phyloP scores from a whole-genome alignment of 495 filamentous ascomycete genomes.

The Talaromyces thailandensis region DNA sequence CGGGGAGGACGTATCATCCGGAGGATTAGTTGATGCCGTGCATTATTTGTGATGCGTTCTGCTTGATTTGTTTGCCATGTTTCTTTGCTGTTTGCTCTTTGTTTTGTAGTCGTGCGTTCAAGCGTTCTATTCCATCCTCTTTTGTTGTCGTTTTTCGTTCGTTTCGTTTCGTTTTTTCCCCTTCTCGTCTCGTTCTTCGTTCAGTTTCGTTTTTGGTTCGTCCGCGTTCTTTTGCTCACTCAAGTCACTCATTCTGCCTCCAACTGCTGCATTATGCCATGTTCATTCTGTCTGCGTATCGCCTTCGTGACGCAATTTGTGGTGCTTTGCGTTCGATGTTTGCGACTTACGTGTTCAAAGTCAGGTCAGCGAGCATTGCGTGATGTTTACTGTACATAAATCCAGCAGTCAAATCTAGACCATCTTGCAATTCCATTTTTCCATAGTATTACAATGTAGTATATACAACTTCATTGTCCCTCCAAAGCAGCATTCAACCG shows the following conservation, averaged over 20 bases:
- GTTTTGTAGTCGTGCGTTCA: background rate
- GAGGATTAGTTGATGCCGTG: background rate
- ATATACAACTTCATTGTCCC: background rate
- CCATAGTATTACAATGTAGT: background rate
- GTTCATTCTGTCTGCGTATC: background rate
- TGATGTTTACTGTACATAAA: background rate
- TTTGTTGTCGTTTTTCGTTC: background rate
- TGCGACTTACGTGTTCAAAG: background rate
- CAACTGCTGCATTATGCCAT: background rate
- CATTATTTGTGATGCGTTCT: background rate
- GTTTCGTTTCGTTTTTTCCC: background rate
- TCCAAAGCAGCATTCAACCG: constrained; percentile 4
- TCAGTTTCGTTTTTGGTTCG: background rate
- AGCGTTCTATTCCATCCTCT: too few relatives aligned
- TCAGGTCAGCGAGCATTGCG: background rate
- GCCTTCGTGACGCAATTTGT: background rate
- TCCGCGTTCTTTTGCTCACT: background rate
- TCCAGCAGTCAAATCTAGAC: background rate
- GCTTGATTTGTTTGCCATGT: background rate
- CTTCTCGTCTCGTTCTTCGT: background rate
- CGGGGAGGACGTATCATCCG: constrained; percentile 3
- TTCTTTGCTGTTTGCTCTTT: background rate
- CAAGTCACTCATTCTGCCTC: background rate
- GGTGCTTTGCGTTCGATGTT: background rate
- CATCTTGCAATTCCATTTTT: background rate